These are phyloP conservation scores for Curvularia verruculosa DNA, from an alignment of 2,329 filamentous ascomycete species.

Conservation along the genomic window DNA sequence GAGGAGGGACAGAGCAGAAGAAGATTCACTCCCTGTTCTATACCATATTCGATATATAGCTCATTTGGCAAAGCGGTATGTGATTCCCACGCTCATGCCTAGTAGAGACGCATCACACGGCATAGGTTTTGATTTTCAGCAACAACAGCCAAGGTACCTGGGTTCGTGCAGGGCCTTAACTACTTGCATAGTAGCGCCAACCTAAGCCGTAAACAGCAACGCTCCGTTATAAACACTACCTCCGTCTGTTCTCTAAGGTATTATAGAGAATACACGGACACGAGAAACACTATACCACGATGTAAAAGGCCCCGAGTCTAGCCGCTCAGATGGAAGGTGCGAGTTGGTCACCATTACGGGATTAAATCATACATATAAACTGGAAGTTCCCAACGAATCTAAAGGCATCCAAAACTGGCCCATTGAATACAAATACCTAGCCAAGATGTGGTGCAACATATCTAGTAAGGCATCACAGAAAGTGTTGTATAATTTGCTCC, in stretches of 20 bases:
- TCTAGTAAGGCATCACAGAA: background rate
- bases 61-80: background rate
- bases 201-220: background rate
- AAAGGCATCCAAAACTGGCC: background rate
- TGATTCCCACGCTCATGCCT: background rate
- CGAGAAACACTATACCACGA: background rate
- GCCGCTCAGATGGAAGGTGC: background rate
- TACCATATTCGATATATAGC: background rate
- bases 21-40: background rate
- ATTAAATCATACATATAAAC: background rate
- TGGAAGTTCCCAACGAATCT: background rate
- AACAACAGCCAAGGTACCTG: background rate
- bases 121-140: background rate
- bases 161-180: background rate
- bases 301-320: background rate
- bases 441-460: background rate
- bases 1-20: background rate
- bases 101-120: background rate
- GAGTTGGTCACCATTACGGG: no score
- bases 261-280: background rate
- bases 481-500: background rate
- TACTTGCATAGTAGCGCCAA: background rate
- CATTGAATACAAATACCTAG: background rate
- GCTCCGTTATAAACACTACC: constrained; percentile 1
- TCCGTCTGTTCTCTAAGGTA: background rate